Base-by-base conservation (phyloP, 345 rosid species). In the Gossypium stocksii region DNA sequence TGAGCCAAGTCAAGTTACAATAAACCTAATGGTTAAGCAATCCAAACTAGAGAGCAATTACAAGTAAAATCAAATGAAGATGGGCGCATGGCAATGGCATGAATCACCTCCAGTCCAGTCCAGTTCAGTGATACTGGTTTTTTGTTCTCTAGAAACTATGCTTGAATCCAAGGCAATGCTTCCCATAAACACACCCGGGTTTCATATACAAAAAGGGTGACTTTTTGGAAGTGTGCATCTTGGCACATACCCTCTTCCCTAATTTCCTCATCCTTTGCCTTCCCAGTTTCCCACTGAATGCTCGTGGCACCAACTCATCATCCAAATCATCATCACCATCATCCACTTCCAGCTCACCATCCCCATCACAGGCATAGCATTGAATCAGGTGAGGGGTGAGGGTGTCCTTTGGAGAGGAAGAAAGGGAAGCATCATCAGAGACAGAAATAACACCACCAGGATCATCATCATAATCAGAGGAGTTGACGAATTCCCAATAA, bases 111-210 rank as follows among this genome's bases (percentile, higher is more conserved):
- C 41, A 34, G 41, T 34, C 41, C 41, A 34, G 41, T 34, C 7
- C 41, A 34, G 25, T 23, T n/a, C n/a, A n/a, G 34, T 3, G 41
- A 34, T 4, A 7, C 7, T 34, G 41, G 41, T 34, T 34, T 34
- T 34, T 34, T 34, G 41, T 34, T 34, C 41, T 34, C 41, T 66
- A 76, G 11, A 60, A 66, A 44, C 76, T 70, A 80, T 71, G 70
- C 64, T 81, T 87, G 64, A 83, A 57, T 20, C 88, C 89, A 59
- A 84, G 58, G 11, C 87, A 85, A 72, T 88, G 86, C 81, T 89
- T 88, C 3, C 90, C 89, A 70, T 22, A 83, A 29, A 87, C 78
- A 73, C 87, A 84, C 12, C 90, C 93, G 20, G 84, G 82, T 73
- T 87, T 86, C 70, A 80, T 66, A 38, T 66, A 75, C 10, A 54